Percentiles rank a stretch among this genome's conserved stretches.
phyloP scores from a whole-genome alignment of 2,329 filamentous ascomycete genomes.

The Lachnellula subtilissima region DNA sequence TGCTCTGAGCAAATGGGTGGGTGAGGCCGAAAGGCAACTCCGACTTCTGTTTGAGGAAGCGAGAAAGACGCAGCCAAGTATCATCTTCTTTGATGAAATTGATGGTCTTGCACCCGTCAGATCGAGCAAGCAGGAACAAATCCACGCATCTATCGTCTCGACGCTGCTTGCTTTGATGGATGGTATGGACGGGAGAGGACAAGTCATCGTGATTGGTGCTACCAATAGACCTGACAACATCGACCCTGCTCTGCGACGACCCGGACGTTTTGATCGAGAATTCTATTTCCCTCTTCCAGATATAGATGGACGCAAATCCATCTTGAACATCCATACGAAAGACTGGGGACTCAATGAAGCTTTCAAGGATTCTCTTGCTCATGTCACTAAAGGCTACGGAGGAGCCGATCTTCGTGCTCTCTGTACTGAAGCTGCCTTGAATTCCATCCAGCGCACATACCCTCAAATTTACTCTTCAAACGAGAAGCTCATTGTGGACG shows the following conservation, averaged over 20 bases:
- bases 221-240: slow-evolving; percentile 96
- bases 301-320: slow-evolving; percentile 71
- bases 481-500: slow-evolving; percentile 84
- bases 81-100: slow-evolving; percentile 99
- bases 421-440: slow-evolving; percentile 92
- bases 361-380: slow-evolving; percentile 80
- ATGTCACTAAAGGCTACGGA: slow-evolving; percentile 91
- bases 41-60: slow-evolving; percentile 93
- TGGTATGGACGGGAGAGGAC: slow-evolving; percentile 95
- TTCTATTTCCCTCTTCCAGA: slow-evolving; percentile 97
- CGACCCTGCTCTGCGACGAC: slow-evolving; percentile 88
- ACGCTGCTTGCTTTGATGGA: slow-evolving; percentile 94
- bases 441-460: slow-evolving; percentile 91
- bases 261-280: slow-evolving; percentile 92
- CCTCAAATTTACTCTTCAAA: slow-evolving; percentile 92
- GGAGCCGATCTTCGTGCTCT: slow-evolving; percentile 91
- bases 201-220: slow-evolving; percentile 98
- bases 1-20: slow-evolving; percentile 97
- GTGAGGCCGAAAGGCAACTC: slow-evolving; percentile 93
- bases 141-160: slow-evolving; percentile 95
- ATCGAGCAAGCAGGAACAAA: slow-evolving; percentile 98
- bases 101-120: slow-evolving; percentile 93
- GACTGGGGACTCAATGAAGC: slow-evolving; percentile 78
- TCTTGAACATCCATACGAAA: slow-evolving; percentile 91
- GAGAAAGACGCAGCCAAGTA: slow-evolving; percentile 90